A percentile compares a stretch with the other conserved stretches of the same genome.
These are phyloP conservation scores for Blakeslea trispora DNA, from an alignment of 371 early-diverging fungal species.

Conservation along the genomic window DNA sequence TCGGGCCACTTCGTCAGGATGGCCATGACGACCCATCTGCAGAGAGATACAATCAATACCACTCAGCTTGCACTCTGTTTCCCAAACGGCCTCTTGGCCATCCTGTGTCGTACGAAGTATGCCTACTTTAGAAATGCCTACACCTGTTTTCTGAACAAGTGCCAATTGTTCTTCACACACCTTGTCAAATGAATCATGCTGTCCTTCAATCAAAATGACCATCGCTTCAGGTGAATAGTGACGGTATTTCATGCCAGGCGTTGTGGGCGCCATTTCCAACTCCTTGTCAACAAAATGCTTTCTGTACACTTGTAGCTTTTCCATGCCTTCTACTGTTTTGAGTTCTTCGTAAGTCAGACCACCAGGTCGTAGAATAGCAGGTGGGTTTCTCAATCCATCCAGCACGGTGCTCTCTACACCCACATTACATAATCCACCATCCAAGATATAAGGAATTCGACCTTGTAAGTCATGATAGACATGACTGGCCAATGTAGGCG, in stretches of 20 bases:
- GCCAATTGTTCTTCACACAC: conserved; percentile 28
- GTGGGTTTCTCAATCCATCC: conserved; percentile 72
- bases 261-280: conserved; percentile 82
- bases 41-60: conserved; percentile 28
- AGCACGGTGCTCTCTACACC: conserved; percentile 99
- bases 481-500: conserved; percentile 94
- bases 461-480: conserved; percentile 88
- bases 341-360: conserved; percentile 90
- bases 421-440: conserved; percentile 89
- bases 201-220: conserved; percentile 76
- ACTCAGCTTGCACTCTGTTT: conserved; percentile 10
- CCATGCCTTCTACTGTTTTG: conserved; percentile 50
- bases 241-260: conserved; percentile 99
- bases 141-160: conserved; percentile 15
- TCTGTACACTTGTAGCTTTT: conserved; percentile 73
- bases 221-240: conserved; percentile 96
- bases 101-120: conserved; percentile 31
- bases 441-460: conserved; percentile 86
- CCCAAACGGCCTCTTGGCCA: conserved; percentile 24
- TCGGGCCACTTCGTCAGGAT: conserved; percentile 71
- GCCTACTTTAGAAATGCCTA: conserved; percentile 31
- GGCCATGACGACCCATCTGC: conserved; percentile 47
- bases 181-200: conserved; percentile 21
- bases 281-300: conserved; percentile 73
- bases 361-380: conserved; percentile 97